Percentiles rank a stretch among this genome's conserved stretches.
These are phyloP conservation scores for Luffa acutangula DNA, from an alignment of 306 rosid species.

Conservation along the genomic window DNA sequence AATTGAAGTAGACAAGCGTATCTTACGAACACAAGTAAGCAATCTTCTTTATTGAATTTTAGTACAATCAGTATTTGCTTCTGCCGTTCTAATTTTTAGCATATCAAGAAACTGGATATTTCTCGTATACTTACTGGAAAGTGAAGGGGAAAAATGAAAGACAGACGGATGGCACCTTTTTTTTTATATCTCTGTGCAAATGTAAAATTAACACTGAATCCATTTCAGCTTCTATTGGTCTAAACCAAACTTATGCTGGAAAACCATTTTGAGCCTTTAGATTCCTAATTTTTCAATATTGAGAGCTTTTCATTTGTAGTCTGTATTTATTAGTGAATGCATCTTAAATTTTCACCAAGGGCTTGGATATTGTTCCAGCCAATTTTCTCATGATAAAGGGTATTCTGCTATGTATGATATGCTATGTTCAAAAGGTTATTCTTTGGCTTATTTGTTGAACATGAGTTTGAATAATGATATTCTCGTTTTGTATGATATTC, in stretches of 20 bases:
- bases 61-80: neutral
- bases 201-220: neutral
- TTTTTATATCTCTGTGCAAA: neutral
- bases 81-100: neutral
- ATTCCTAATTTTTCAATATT: neutral
- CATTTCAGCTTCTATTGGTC: neutral
- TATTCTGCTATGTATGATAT: neutral
- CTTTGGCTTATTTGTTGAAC: no score
- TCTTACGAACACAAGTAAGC: slow-evolving; percentile 85
- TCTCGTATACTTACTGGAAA: neutral
- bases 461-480: no score
- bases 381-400: neutral
- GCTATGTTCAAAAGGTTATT: neutral
- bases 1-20: slow-evolving; percentile 96
- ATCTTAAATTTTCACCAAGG: neutral
- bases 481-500: neutral
- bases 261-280: neutral
- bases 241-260: neutral
- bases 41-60: neutral
- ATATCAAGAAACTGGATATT: neutral
- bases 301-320: neutral
- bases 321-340: neutral
- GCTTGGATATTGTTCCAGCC: neutral
- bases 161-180: neutral
- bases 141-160: neutral